Base-by-base conservation (phyloP, 106 monocot species). In the Apostasia ramifera region DNA sequence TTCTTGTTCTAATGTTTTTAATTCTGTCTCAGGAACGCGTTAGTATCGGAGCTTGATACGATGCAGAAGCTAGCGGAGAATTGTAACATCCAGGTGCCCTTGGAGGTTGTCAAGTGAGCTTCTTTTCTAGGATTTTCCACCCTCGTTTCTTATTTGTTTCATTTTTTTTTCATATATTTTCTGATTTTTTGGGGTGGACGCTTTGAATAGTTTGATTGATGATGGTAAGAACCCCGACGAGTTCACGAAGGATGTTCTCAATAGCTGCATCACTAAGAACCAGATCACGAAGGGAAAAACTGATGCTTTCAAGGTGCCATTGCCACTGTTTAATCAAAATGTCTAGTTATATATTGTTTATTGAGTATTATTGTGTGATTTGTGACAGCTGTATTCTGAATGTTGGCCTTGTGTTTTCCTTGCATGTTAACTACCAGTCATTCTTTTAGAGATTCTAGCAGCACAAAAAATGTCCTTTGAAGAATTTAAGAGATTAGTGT, bases 211-310 rank as follows among this genome's bases (percentile, higher is more conserved):
- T 64, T 84, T 91, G 72, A 91, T 95, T 56, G 95, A 95, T 73
- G 95, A 95, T 63, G 95, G 95, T 59, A 95, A 91, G 86, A 95
- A 95, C 53, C 95, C 95, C 0, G 95, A 95, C 40, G 88, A 88
- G 76, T 95, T 91, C 74, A 86, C 95, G 1, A 82, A 78, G 70
- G 88, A 89, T 65, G 86, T 91, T 60, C 52, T 95, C 70, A 91
- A 88, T 49, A 91, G 86, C 70, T 95, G 95, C 70, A 84, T 95
- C 26, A 76, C 91, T 7, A 95, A 84, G 82, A 95, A 95, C 71
- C 91, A 95, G 84, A 78, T 91, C 70, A 95, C 88, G 6, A 95
- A 89, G 73, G 95, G 95, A 41, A 95, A 95, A 71, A 84, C 95
- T 9, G 95, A 95, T 77, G 83, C 88, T 61, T 95, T 95, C 68